These are phyloP conservation scores for Scedosporium apiospermum DNA, from an alignment of 2,329 filamentous ascomycete species.

Conservation along the genomic window DNA sequence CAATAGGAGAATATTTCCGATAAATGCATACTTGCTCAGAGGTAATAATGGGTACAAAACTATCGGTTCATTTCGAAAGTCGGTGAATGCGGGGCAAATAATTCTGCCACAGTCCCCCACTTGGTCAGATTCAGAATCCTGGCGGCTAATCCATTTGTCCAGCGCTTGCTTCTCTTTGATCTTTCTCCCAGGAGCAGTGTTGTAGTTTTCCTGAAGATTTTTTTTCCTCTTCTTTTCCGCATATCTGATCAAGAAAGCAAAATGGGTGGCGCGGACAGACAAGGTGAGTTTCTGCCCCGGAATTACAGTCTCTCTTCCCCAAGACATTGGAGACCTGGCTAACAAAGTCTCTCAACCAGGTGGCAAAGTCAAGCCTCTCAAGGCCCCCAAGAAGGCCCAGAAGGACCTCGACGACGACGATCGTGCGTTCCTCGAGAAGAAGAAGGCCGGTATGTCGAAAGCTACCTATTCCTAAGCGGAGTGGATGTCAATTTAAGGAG, in stretches of 20 bases:
- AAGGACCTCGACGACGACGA: conserved; percentile 86
- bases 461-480: not conserved
- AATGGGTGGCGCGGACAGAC: conserved; percentile 60
- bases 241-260: conserved; percentile 14
- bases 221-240: not conserved
- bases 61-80: not conserved
- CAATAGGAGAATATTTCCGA: not conserved
- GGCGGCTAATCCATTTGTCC: not conserved
- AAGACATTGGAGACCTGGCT: not conserved
- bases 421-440: conserved; percentile 71
- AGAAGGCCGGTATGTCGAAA: conserved; percentile 60
- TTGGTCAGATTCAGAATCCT: not conserved
- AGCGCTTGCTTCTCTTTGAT: not conserved
- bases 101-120: not conserved
- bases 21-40: not conserved
- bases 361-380: conserved; percentile 77
- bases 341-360: conserved; percentile 34
- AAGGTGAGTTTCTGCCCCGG: conserved; percentile 33
- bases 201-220: not conserved
- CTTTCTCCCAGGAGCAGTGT: not conserved
- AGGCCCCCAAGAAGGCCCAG: conserved; percentile 77
- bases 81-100: conserved; percentile 1
- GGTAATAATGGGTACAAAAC: not conserved
- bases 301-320: not conserved
- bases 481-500: not conserved